Base-by-base conservation (phyloP, 805 yeast genomes). In the Maudiozyma barnettii region DNA sequence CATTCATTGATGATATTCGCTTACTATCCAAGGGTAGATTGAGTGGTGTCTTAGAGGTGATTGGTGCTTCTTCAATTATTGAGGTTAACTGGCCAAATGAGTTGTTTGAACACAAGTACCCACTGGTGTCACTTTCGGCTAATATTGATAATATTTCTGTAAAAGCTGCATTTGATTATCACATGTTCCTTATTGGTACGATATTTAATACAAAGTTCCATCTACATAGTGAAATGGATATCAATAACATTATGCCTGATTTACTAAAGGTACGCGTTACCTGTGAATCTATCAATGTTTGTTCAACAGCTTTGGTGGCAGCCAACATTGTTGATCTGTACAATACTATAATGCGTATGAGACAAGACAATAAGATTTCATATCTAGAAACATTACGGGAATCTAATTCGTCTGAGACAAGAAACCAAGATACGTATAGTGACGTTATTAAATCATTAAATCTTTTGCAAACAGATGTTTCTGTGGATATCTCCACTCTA, bases 261-360 rank as follows among this genome's bases (percentile, higher is more conserved):
- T 76, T 78, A 44, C 64, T 90, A 12, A 74, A 70, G 49, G 83
- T 79, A 0, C 63, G 68, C 2, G 60, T 76, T 2, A 66, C 68
- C 10, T 71, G 82, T 51, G 78, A 71, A 1, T 68, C 77, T 0
- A 70, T 82, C 14, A 78, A 77, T 48, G 57, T 86, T 2, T 87
- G 77, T 56, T 69, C 84, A 50, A 90, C 98, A 0, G 88, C 95
- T 0, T 72, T 93, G 57, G 82, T 95, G 0, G 93, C 93, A 0
- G 82, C 96, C 0, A 88, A 84, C 57, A 69, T 87, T 29, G 72
- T 82, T 52, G 96, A 90, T 63, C 81, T 93, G 41, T 76, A 78
- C 57, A 80, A 81, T 47, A 80, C 93, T 1, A 67, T 86, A 18
- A 64, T 75, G 44, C 72, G 95, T 54, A 81, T 89, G 70, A 72